Conservation (phyloP, 148 eudicot genomes). For the Camellia japonica region DNA sequence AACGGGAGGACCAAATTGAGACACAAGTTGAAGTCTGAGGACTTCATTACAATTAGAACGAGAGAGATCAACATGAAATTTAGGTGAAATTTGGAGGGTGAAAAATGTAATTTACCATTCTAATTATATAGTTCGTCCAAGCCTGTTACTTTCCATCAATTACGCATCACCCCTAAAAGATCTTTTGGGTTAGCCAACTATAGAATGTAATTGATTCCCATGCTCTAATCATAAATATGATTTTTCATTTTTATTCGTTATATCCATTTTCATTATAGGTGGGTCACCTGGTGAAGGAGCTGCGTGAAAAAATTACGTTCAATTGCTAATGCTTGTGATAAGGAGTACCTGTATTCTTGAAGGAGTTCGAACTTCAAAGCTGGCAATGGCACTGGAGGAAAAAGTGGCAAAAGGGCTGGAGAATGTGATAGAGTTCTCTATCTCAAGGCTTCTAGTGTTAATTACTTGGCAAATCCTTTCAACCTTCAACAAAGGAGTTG, state of each 20-base stretch:
- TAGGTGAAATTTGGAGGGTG: no score
- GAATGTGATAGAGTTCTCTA: constrained; percentile 63
- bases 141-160: not conserved
- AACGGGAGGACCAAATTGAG: no score
- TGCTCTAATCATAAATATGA: not conserved
- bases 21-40: no score
- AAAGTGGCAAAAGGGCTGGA: constrained; percentile 76
- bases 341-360: constrained; percentile 83
- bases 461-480: constrained; percentile 75
- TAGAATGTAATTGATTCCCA: not conserved
- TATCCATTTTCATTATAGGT: not conserved
- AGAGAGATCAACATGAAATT: no score
- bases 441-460: constrained; percentile 45
- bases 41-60: no score
- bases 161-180: not conserved
- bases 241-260: not conserved
- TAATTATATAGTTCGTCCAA: not conserved
- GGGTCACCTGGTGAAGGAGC: not conserved
- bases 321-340: not conserved
- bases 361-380: constrained; percentile 80
- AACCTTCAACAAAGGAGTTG: constrained; percentile 66
- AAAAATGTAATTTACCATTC: not conserved
- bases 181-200: not conserved
- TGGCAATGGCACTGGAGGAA: constrained; percentile 79
- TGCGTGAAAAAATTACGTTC: not conserved